Percentiles rank a stretch among this genome's conserved stretches.
phyloP scores from a whole-genome alignment of 345 rosid species.

The Citrus sinensis region DNA sequence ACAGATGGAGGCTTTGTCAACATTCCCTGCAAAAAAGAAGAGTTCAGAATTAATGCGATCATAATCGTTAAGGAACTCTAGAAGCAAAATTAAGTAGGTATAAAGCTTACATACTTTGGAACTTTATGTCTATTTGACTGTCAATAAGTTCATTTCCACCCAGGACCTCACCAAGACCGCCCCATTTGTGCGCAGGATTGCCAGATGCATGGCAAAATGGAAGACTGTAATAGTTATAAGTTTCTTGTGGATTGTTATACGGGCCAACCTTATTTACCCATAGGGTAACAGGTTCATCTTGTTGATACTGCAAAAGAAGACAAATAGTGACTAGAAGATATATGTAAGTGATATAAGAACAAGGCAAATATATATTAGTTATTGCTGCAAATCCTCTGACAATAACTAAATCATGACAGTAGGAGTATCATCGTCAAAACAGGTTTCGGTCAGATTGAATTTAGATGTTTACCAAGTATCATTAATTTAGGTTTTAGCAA shows the following conservation, averaged over 20 bases:
- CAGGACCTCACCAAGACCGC: constrained; percentile 99
- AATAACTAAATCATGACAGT: not conserved
- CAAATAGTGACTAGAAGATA: constrained; percentile 6
- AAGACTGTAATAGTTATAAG: constrained; percentile 97
- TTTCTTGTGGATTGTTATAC: constrained; percentile 98
- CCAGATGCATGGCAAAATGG: constrained; percentile 80
- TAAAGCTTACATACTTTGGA: constrained; percentile 56
- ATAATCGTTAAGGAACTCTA: not conserved
- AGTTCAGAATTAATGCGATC: not conserved
- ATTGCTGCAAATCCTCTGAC: not conserved
- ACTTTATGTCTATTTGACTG: constrained; percentile 80
- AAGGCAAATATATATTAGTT: constrained; percentile 4
- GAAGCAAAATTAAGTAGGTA: not conserved
- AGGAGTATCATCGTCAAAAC: not conserved
- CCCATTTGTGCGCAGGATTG: constrained; percentile 89
- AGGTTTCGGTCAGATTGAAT: not conserved
- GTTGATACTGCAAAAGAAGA: constrained; percentile 62
- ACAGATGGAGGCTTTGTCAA: constrained; percentile 61
- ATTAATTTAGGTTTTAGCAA: not conserved
- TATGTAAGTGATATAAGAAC: not conserved
- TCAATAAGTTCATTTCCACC: constrained; percentile 99
- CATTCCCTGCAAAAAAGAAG: constrained; percentile 43
- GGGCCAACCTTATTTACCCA: constrained; percentile 99
- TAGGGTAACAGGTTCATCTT: constrained; percentile 72
- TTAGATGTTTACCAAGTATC: not conserved